Base-by-base conservation (phyloP, 805 yeast species). In the Candida hispaniensis region DNA sequence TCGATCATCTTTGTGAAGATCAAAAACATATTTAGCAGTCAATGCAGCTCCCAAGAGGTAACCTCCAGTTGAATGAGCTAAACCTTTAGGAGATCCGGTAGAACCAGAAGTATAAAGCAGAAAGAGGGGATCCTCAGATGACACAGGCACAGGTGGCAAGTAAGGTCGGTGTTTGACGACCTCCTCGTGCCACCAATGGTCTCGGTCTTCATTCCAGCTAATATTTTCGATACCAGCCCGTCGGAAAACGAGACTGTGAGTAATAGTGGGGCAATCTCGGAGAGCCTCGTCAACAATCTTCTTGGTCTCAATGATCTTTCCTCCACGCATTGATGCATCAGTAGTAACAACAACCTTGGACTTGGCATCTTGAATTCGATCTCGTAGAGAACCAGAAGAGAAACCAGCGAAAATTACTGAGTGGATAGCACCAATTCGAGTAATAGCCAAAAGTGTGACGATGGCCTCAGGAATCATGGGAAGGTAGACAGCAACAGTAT, bases 381-480 rank as follows among this genome's bases (percentile, higher is more conserved):
- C 98, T 52, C 69, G 72, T 54, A 88, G 73, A 14, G 96, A 88
- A 30, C 93, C 91, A 20, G 95, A 77, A 19, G 93, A 77, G 64
- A 88, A 88, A 14, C 98, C 98, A 22, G 97, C 98, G 63, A 88
- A 88, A 38, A 88, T 79, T 36, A 91, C 96, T 11, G 96, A 80
- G 61, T 88, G 98, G 36, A 88, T 66, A 19, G 98, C 98, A 56
- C 98, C 98, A 40, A 88, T 63, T 64, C 98, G 76, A 20, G 75
- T 80, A 52, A 85, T 76, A 29, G 98, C 98, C 52, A 88, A 67
- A 71, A 88, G 73, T n/a, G 98, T 79, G 39, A 91, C 73, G 43
- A 91, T 66, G 13, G 96, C 95, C 63, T 86, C 94, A 32, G 97
- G 93, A 43, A 86, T 86, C 98, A 91, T 88, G 53, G 98, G 98